Base-by-base conservation (phyloP, 345 rosid genomes). In the Citrus mangshanensis region DNA sequence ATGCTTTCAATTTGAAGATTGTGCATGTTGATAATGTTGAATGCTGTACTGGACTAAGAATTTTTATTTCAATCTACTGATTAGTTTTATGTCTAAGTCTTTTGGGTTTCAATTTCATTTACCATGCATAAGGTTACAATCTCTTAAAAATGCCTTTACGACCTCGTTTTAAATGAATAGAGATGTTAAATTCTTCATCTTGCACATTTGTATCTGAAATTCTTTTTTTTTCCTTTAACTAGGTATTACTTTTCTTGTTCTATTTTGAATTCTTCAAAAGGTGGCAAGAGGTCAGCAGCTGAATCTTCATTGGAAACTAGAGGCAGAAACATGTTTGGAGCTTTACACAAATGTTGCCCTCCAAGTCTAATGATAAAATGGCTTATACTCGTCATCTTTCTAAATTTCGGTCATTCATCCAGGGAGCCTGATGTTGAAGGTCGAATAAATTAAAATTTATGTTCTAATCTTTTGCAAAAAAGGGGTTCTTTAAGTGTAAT, bases 401-500 rank as follows among this genome's bases (percentile, higher is more conserved):
- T 87, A 65, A 78, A 78, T 63, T 49, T 78, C 82, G 79, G 77
- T 74, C 80, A 64, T 82, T 81, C 97, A 76, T 71, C 92, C 78
- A 85, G 76, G 63, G 85, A 79, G 46, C 90, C 97, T 62, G 93
- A 92, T 78, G 70, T 91, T 30, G 95, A 95, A 90, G 97, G 98
- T 93, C 82, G 28, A 37, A 35, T 34, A 10, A 76, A 66, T 27
- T 55, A 16, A 51, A 58, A 18, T 10, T 40, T 27, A 19, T 34
- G 25, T 56, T 60, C 55, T 69, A 14, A 32, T 19, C 13, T 3
- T 68, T 70, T 30, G 55, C 68, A 68, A 59, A 56, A 3, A 30
- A 30, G 22, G 27, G 16, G 21, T 77, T 32, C 68, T 67, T 19
- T 10, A 4, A 2, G 34, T 76, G 34, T 79, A 21, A n/a, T 28